These are phyloP conservation scores for Botryotinia narcissicola DNA, from an alignment of 2,329 filamentous ascomycete genomes.

Conservation along the genomic window DNA sequence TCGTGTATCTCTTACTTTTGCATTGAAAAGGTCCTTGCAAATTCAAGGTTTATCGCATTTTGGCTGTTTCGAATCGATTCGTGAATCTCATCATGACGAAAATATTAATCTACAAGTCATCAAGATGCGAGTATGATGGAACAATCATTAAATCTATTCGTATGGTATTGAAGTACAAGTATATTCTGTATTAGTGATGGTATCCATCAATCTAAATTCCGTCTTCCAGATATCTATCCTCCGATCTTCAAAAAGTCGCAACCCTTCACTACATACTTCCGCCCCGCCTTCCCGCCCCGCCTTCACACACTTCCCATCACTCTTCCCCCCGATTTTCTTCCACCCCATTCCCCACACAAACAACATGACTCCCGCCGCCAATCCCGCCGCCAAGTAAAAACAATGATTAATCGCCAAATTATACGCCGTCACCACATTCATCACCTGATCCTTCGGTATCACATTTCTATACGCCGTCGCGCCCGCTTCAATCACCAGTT, in stretches of 20 bases:
- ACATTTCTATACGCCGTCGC: conserved; percentile 42
- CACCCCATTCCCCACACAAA: not conserved
- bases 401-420: conserved; percentile 32
- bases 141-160: not conserved
- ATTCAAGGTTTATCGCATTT: not conserved
- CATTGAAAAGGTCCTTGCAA: not conserved
- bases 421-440: conserved; percentile 44
- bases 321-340: not conserved
- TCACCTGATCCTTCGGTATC: conserved; percentile 38
- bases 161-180: not conserved
- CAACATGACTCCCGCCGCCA: not conserved
- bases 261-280: not conserved
- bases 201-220: no score
- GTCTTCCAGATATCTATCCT: not conserved
- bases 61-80: not conserved
- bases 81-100: not conserved
- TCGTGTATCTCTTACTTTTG: not conserved
- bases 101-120: not conserved
- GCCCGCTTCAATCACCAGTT: conserved; percentile 42
- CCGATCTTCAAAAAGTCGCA: not conserved
- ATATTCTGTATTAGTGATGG: no score
- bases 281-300: no score
- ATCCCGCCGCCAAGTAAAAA: not conserved
- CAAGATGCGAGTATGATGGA: not conserved
- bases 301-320: not conserved